Conservation (phyloP, 495 filamentous ascomycete species). For the Xylaria castorea region DNA sequence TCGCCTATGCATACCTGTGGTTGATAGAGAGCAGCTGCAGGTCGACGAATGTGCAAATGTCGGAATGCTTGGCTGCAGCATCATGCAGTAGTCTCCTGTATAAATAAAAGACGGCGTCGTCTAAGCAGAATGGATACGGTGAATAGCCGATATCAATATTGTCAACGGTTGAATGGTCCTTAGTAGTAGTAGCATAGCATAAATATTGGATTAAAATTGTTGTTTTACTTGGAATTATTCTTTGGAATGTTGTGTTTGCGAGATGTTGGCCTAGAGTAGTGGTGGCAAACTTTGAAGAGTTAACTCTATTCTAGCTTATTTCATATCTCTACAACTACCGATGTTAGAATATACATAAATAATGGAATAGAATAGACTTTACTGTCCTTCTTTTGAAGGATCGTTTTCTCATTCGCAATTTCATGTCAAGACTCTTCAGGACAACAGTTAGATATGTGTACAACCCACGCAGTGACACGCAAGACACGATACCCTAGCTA, state of each 20-base stretch:
- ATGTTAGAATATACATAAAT: not conserved
- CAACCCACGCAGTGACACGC: not conserved
- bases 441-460: not conserved
- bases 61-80: conserved; percentile 40
- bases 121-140: conserved; percentile 10
- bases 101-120: conserved; percentile 32
- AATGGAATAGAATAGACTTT: not conserved
- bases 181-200: not conserved
- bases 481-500: not conserved
- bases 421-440: not conserved
- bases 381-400: not conserved
- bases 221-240: no score
- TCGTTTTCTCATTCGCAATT: not conserved
- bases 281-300: not conserved
- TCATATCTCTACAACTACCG: not conserved
- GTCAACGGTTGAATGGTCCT: not conserved
- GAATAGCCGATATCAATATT: conserved; percentile 23
- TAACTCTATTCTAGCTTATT: not conserved
- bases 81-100: conserved; percentile 37
- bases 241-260: not conserved
- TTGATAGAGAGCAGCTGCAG: conserved; percentile 37
- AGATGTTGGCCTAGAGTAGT: not conserved
- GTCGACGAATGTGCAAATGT: conserved; percentile 42
- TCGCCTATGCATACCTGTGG: conserved; percentile 21
- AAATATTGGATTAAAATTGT: not conserved